Evolutionary conservation across 805 yeast species (phyloP).

Genomic region (Kuraishia borneana): DNA sequence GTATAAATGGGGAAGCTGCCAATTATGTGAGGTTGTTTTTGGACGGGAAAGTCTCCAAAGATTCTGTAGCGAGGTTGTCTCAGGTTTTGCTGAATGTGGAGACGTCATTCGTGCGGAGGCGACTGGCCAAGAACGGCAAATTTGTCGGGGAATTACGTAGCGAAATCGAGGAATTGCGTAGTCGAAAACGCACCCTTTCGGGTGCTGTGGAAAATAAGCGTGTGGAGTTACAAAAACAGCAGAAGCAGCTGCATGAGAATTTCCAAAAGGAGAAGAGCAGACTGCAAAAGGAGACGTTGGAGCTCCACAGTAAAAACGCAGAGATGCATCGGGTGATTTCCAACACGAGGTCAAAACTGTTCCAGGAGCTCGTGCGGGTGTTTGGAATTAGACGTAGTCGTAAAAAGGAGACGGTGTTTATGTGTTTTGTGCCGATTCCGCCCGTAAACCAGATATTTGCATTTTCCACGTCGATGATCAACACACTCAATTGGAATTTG

Average conservation of each 20-base stretch:
- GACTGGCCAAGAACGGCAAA: slow-evolving; percentile 4
- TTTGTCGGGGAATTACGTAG: not conserved
- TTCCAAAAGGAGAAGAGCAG: slow-evolving; percentile 2
- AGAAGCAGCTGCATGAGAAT: slow-evolving; percentile 1
- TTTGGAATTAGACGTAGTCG: not conserved
- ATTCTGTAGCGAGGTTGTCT: slow-evolving; percentile 16
- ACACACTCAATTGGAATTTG: slow-evolving; percentile 11
- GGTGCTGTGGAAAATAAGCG: slow-evolving; percentile 1
- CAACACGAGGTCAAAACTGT: slow-evolving; percentile 6
- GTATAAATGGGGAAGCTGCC: slow-evolving; percentile 13
- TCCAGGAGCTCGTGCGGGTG: slow-evolving; percentile 8
- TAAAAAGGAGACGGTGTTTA: not conserved
- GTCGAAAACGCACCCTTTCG: slow-evolving; percentile 2
- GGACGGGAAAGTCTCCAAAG: slow-evolving; percentile 7
- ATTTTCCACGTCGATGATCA: slow-evolving; percentile 11
- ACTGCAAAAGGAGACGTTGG: too few relatives aligned
- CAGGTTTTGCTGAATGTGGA: slow-evolving; percentile 19
- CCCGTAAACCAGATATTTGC: slow-evolving; percentile 9
- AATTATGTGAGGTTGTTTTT: slow-evolving; percentile 9
- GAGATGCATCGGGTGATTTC: not conserved
- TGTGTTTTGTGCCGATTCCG: slow-evolving; percentile 16
- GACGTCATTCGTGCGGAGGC: slow-evolving; percentile 8
- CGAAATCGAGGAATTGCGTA: slow-evolving; percentile 5
- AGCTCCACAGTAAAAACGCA: too few relatives aligned
- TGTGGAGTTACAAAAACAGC: not conserved